Percentiles rank a stretch among this genome's conserved stretches.
Evolutionary conservation across 1,284 basidiomycete genomes (phyloP).

Genomic region (Sanghuangporus weigelae): DNA sequence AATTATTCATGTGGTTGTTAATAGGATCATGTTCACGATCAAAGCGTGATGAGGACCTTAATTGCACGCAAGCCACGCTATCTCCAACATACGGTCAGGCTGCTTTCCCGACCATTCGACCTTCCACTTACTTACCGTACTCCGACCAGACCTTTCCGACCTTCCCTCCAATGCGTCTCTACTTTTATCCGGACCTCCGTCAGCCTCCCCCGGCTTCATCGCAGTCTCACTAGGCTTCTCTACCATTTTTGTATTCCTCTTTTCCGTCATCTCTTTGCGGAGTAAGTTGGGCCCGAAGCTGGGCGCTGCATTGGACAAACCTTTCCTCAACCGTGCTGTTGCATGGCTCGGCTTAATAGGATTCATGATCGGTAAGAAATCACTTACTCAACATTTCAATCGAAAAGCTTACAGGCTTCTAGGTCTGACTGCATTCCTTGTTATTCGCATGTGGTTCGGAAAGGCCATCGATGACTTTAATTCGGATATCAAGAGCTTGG

Average conservation of each 20-base stretch:
- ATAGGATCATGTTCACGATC: slow-evolving; percentile 65
- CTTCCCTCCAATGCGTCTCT: slow-evolving; percentile 54
- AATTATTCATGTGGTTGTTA: slow-evolving; percentile 9
- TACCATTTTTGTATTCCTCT: slow-evolving; percentile 61
- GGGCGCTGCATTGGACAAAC: slow-evolving; percentile 47
- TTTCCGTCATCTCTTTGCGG: slow-evolving; percentile 62
- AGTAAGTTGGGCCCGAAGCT: slow-evolving; percentile 54
- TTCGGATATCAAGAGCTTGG: slow-evolving; percentile 46
- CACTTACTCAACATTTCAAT: slow-evolving; percentile 23
- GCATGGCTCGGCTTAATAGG: slow-evolving; percentile 73
- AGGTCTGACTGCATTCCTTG: slow-evolving; percentile 64
- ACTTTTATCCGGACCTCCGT: slow-evolving; percentile 54
- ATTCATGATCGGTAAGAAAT: slow-evolving; percentile 58
- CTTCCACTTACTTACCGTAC: background rate
- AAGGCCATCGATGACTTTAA: slow-evolving; percentile 78
- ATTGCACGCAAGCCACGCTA: slow-evolving; percentile 51
- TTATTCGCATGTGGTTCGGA: slow-evolving; percentile 76
- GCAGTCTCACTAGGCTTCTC: slow-evolving; percentile 56
- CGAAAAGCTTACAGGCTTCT: background rate
- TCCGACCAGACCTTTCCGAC: slow-evolving; percentile 50
- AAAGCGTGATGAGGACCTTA: slow-evolving; percentile 42
- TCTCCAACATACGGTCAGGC: slow-evolving; percentile 58
- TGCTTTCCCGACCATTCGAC: background rate
- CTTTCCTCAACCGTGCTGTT: slow-evolving; percentile 50
- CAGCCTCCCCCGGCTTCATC: slow-evolving; percentile 59